Conservation (phyloP, 371 early-diverging fungal species). For the Polyrhizophydium stewartii region DNA sequence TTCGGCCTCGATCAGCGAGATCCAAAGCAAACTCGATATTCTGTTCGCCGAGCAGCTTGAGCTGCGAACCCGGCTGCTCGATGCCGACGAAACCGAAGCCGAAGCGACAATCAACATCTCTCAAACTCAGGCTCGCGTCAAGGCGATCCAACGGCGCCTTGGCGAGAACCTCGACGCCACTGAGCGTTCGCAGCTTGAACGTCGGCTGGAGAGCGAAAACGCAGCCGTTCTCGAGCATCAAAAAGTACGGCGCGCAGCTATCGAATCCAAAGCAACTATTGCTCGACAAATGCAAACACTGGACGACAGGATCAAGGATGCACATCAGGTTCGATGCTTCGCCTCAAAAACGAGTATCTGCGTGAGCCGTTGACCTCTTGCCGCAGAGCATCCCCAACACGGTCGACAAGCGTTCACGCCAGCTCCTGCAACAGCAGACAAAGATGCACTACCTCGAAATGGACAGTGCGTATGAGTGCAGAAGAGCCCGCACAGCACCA, state of each 20-base stretch:
- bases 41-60: slow-evolving; percentile 1
- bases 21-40: not conserved
- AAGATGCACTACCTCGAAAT: too few species aligned
- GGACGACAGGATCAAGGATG: too few species aligned
- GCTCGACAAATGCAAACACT: too few species aligned
- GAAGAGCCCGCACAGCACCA: too few species aligned
- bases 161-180: not conserved
- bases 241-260: not conserved
- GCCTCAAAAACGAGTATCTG: too few species aligned
- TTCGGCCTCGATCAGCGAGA: not conserved
- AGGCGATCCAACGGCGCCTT: too few species aligned
- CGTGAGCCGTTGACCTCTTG: too few species aligned
- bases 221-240: not conserved
- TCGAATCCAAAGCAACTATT: not conserved
- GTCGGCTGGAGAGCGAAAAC: not conserved
- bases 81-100: not conserved
- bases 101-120: not conserved
- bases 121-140: not conserved
- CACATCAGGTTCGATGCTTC: too few species aligned
- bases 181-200: not conserved
- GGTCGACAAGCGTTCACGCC: too few species aligned
- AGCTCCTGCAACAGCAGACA: too few species aligned
- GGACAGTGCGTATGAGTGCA: too few species aligned
- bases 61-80: not conserved
- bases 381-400: too few species aligned